Evolutionary conservation across 2,329 filamentous ascomycete genomes (phyloP).

Genomic region (Stromatinia cepivora): DNA sequence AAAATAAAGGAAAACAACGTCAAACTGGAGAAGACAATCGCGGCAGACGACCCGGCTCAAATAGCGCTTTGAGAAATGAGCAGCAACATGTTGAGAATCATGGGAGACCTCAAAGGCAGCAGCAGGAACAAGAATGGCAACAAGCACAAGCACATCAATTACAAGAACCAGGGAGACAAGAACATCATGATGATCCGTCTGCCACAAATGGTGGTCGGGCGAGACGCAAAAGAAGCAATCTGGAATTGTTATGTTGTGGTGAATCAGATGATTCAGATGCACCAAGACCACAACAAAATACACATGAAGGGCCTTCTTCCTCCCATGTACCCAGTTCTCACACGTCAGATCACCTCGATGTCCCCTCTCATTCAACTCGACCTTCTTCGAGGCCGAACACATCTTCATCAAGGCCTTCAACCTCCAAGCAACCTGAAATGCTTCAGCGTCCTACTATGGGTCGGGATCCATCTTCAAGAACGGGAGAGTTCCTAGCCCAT

Average conservation of each 20-base stretch:
- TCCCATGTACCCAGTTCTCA: constrained; percentile 23
- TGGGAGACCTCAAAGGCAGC: constrained; percentile 10
- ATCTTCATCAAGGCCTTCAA: constrained; percentile 20
- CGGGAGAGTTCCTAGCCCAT: constrained; percentile 58
- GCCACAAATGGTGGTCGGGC: constrained; percentile 5
- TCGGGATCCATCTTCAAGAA: constrained; percentile 39
- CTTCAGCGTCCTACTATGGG: constrained; percentile 32
- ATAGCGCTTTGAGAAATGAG: constrained; percentile 34
- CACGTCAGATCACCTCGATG: constrained; percentile 18
- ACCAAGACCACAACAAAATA: constrained; percentile 33
- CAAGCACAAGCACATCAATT: constrained; percentile 6
- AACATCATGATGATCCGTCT: not conserved
- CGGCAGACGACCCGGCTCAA: constrained; percentile 23
- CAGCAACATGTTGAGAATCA: constrained; percentile 25
- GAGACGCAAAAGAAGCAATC: constrained; percentile 30
- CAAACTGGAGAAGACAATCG: constrained; percentile 22
- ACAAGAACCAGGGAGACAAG: not conserved
- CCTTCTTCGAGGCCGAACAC: constrained; percentile 21
- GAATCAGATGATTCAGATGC: constrained; percentile 33
- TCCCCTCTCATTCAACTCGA: constrained; percentile 13
- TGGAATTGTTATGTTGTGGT: constrained; percentile 38
- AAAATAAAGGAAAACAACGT: constrained; percentile 32
- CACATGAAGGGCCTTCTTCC: constrained; percentile 24
- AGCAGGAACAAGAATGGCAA: constrained; percentile 18
- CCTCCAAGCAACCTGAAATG: constrained; percentile 26